Base-by-base conservation (phyloP, 2,329 filamentous ascomycete genomes). In the Cadophora sp. region DNA sequence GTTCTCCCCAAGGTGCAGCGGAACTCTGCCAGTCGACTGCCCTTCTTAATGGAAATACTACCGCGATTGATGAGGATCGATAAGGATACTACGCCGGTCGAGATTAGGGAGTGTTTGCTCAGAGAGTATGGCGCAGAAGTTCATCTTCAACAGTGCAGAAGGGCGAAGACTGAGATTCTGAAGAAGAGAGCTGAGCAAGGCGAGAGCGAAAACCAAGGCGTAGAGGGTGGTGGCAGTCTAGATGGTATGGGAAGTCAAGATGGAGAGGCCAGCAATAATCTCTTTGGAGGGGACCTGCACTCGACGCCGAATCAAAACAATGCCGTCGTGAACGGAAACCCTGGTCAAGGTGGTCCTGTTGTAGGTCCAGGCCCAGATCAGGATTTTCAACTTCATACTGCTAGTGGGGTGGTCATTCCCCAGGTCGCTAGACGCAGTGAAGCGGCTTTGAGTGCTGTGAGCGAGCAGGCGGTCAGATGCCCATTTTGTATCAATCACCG, bases 1-100 rank as follows among this genome's bases (percentile, higher is more conserved):
- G 73, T 76, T 14, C 40, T 77, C 9, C 76, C 76, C 3, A 77
- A 77, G 62, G 76, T 77, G 0, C 76, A 77, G 63, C 72, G 76
- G 60, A 78, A 77, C 71, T 74, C 69, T 19, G 76, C 76, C 29
- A 70, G 65, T 40, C 68, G 76, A 64, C 53, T 90, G 37, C 81
- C 81, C 55, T 90, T 90, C 76, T 81, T 90, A 3, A 82, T 86
- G 74, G 87, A 90, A 68, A 85, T 85, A 64, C 81, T 90, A 6
- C 86, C 86, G 19, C 83, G 86, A 64, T 83, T 89, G 76, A 87
- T 90, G 83, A 82, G 79, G 69, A 82, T 90, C 69, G 82, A 81
- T 11, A 76, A 85, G 31, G 86, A 89, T 69, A 89, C 86, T 1
- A 88, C 85, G 63, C 87, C 87, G 0, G 82, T 85, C 50, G 84